phyloP scores from a whole-genome alignment of 768 basidiomycete genomes.

The Crepidotus variabilis region DNA sequence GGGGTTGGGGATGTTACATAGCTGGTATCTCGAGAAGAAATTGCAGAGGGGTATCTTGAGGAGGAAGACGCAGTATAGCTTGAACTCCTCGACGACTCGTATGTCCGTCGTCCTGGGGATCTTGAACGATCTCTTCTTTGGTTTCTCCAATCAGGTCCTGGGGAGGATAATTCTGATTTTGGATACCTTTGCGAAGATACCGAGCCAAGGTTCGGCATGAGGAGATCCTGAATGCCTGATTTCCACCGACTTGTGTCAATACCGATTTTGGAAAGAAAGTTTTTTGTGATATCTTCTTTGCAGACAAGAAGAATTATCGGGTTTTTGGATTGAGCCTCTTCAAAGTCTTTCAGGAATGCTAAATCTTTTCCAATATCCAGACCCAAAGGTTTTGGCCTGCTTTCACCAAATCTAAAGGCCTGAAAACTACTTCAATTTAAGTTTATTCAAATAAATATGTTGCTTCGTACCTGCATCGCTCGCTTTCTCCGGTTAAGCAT shows the following conservation, averaged over 20 bases:
- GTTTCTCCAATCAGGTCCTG: background rate
- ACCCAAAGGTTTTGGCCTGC: constrained; percentile 13
- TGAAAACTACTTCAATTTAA: constrained; percentile 5
- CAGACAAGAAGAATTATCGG: constrained; percentile 48
- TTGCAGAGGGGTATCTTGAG: no score
- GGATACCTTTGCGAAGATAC: background rate
- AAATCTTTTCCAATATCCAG: constrained; percentile 15
- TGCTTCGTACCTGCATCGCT: constrained; percentile 4
- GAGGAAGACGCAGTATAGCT: no score
- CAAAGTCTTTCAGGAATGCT: constrained; percentile 18
- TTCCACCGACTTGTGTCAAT: constrained; percentile 39
- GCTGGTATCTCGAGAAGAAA: no score
- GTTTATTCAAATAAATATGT: no score
- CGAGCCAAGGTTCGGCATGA: constrained; percentile 15
- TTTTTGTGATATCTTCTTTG: constrained; percentile 33
- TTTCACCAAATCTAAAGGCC: constrained; percentile 27
- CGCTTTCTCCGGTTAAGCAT: constrained; percentile 13
- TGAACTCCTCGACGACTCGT: background rate
- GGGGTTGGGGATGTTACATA: background rate
- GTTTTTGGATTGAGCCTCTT: background rate
- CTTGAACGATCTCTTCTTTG: background rate
- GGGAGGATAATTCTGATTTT: no score
- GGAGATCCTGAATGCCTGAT: constrained; percentile 32
- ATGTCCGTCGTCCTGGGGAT: background rate
- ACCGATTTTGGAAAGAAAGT: constrained; percentile 36